Evolutionary conservation across 805 yeast genomes (phyloP).

Genomic region (Yamadazyma insecticola): DNA sequence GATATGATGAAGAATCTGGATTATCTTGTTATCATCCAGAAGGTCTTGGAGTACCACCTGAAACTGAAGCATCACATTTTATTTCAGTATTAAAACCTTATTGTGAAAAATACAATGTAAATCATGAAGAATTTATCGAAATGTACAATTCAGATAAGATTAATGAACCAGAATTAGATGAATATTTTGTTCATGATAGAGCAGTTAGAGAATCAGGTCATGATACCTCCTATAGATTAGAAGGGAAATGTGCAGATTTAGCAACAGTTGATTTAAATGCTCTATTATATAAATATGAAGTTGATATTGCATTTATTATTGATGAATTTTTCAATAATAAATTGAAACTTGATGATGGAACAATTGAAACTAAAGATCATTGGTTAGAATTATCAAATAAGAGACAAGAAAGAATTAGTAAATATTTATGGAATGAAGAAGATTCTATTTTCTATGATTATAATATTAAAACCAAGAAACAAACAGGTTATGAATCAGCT

Average conservation of each 20-base stretch:
- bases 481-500: conserved; percentile 73
- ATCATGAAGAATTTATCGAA: conserved; percentile 60
- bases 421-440: conserved; percentile 80
- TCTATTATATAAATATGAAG: conserved; percentile 82
- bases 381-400: conserved; percentile 60
- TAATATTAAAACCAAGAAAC: conserved; percentile 52
- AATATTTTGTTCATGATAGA: conserved; percentile 84
- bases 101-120: conserved; percentile 52
- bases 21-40: conserved; percentile 87
- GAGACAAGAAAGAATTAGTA: conserved; percentile 54
- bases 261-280: conserved; percentile 90
- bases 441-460: conserved; percentile 82
- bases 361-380: conserved; percentile 39
- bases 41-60: conserved; percentile 94
- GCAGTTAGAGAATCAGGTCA: conserved; percentile 97
- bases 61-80: conserved; percentile 89
- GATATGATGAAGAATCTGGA: conserved; percentile 70
- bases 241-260: conserved; percentile 81
- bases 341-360: conserved; percentile 20
- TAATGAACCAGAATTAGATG: conserved; percentile 78
- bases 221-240: conserved; percentile 87
- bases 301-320: conserved; percentile 69
- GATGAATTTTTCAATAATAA: conserved; percentile 50
- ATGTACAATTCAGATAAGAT: conserved; percentile 63
- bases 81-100: conserved; percentile 64